phyloP scores from a whole-genome alignment of 2,329 filamentous ascomycete species.

The Fusarium penzigii region DNA sequence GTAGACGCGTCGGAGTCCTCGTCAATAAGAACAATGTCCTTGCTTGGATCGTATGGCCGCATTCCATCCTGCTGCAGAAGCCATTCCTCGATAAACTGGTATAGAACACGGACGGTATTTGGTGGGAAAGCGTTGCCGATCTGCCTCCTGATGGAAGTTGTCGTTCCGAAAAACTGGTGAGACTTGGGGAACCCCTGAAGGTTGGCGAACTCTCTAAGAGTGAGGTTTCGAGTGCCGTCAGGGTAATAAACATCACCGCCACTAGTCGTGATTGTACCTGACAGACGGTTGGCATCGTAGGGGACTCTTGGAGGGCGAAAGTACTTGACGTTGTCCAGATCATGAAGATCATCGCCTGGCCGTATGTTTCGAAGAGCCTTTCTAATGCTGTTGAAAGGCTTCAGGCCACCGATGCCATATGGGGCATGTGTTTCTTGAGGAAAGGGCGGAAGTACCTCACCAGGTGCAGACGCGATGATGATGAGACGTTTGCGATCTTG shows the following conservation, averaged over 20 bases:
- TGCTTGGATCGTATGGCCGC: conserved; percentile 10
- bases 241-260: conserved; percentile 67
- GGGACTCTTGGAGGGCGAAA: conserved; percentile 33
- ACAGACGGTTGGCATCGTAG: conserved; percentile 51
- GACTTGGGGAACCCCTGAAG: conserved; percentile 68
- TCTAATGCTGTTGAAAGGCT: conserved; percentile 46
- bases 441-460: conserved; percentile 68
- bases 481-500: conserved; percentile 54
- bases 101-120: conserved; percentile 50
- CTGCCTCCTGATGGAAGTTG: conserved; percentile 55
- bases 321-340: conserved; percentile 31
- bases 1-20: conserved; percentile 21
- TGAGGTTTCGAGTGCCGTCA: conserved; percentile 62
- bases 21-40: conserved; percentile 28
- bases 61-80: conserved; percentile 47
- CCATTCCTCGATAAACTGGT: conserved; percentile 48
- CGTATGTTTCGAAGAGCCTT: conserved; percentile 42
- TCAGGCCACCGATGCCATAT: conserved; percentile 35
- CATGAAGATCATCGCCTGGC: conserved; percentile 41
- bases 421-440: conserved; percentile 61
- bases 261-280: conserved; percentile 64
- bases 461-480: conserved; percentile 63
- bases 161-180: conserved; percentile 56
- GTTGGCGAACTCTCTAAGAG: conserved; percentile 65
- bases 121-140: conserved; percentile 82